These are phyloP conservation scores for Wickerhamiella brachini DNA, from an alignment of 805 yeast species.

Conservation along the genomic window DNA sequence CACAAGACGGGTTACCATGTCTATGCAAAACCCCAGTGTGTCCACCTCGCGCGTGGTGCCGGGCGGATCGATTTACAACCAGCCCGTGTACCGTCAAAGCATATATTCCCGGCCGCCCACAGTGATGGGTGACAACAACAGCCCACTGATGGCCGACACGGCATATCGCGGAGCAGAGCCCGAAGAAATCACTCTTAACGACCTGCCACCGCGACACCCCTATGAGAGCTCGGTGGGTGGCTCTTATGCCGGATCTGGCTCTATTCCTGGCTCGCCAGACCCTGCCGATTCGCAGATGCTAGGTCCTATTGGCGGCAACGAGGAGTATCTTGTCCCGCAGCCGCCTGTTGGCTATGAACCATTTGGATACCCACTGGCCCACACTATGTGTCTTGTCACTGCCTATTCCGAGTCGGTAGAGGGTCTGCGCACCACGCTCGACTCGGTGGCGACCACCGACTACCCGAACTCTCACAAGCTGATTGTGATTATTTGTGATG, in stretches of 20 bases:
- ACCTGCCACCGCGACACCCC: slow-evolving; percentile 7
- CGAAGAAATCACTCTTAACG: slow-evolving; percentile 8
- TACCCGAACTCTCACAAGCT: slow-evolving; percentile 92
- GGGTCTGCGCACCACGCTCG: slow-evolving; percentile 77
- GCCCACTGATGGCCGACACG: slow-evolving; percentile 14
- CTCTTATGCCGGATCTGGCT: not conserved
- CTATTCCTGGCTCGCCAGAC: not conserved
- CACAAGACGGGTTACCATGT: slow-evolving; percentile 21
- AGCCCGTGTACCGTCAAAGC: slow-evolving; percentile 16
- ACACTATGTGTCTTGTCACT: slow-evolving; percentile 65
- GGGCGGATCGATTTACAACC: slow-evolving; percentile 21
- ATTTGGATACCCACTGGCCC: slow-evolving; percentile 64
- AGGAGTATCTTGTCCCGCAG: slow-evolving; percentile 70
- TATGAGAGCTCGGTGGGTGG: not conserved
- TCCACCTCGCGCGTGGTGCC: slow-evolving; percentile 22
- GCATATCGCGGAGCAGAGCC: slow-evolving; percentile 19
- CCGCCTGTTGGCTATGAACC: slow-evolving; percentile 88
- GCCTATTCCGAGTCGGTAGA: slow-evolving; percentile 89
- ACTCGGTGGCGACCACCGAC: slow-evolving; percentile 87
- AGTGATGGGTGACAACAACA: slow-evolving; percentile 9
- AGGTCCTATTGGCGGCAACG: slow-evolving; percentile 19
- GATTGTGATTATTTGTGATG: slow-evolving; percentile 79
- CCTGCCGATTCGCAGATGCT: not conserved
- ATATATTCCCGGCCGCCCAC: slow-evolving; percentile 15
- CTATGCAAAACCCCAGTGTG: slow-evolving; percentile 21